Base-by-base conservation (phyloP, 1,139 yeast species). In the Nadsonia commutata region DNA sequence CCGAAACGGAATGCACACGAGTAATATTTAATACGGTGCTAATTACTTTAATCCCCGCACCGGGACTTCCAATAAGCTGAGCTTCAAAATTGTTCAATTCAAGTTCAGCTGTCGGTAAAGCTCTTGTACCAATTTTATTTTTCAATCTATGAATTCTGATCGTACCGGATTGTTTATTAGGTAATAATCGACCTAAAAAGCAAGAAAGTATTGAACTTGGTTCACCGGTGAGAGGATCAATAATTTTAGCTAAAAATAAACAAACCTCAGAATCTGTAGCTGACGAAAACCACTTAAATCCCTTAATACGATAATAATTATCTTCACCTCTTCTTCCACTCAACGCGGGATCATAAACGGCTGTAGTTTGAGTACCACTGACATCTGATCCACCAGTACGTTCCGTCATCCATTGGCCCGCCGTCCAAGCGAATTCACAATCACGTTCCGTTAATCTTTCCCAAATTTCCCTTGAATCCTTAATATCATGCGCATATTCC, bases 391-490 rank as follows among this genome's bases (percentile, higher is more conserved):
- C 63, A 2, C 63, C 63, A 8, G 60, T 51, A 1, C 62, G 50
- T 43, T 58, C 63, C 0, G 63, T 58, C 63, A 58, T 58, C 63
- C 63, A 58, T 40, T 58, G 63, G 11, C 63, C 62, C 3, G 60
- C 55, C 4, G 58, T 58, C 62, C 62, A 59, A 2, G 56, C 54
- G 31, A 46, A 20, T 4, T 27, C 36, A 0, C 59, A 56, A 39
- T 57, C 59, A 3, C 57, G 48, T 11, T 53, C 41, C 2, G 51
- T 55, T 22, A 58, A 48, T 16, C 51, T 54, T 18, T 49, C 45
- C 43, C 38, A 55, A n/a, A 51, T 51, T 21, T 49, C 46, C 20
- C 42, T 36, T 13, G 33, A 27, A 2, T 37, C 18, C 19, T 40
- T 37, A 20, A 36, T 43, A n/a, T 39, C 31, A 2, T 39, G 43